Evolutionary conservation across 768 basidiomycete genomes (phyloP).

Genomic region (Lactarius sp.): DNA sequence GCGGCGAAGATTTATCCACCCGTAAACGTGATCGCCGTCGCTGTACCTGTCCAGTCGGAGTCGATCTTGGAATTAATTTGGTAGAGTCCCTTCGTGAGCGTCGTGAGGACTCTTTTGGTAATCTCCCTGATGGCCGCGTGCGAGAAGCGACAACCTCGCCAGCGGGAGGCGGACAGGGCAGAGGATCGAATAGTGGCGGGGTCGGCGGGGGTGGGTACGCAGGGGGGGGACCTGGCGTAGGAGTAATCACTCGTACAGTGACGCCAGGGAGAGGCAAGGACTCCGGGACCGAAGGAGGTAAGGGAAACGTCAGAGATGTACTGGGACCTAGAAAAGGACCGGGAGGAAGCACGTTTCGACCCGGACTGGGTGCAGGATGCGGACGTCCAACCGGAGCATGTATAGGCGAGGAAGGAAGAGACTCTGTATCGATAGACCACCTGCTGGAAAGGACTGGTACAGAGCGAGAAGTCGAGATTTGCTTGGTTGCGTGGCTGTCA

Average conservation of each 20-base stretch:
- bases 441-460: conserved; percentile 12
- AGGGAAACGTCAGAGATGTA: conserved; percentile 22
- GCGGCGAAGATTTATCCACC: not conserved
- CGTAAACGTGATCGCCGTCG: not conserved
- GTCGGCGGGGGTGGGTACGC: conserved; percentile 13
- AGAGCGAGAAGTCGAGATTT: not conserved
- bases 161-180: conserved; percentile 9
- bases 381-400: not conserved
- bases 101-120: not conserved
- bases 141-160: not conserved
- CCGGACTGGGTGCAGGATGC: not conserved
- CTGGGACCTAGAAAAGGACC: not conserved
- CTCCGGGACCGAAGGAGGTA: conserved; percentile 12
- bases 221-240: conserved; percentile 14
- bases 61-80: not conserved
- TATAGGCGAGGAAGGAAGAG: not conserved
- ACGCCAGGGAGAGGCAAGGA: conserved; percentile 6
- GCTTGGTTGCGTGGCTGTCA: not conserved
- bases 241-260: conserved; percentile 12
- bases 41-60: not conserved
- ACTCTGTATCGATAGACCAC: conserved; percentile 13
- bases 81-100: conserved; percentile 1
- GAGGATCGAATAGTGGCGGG: conserved; percentile 16
- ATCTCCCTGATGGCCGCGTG: not conserved
- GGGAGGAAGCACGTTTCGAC: not conserved